Evolutionary conservation across 208 protist species (phyloP), one percentile per base, ranked within the genome.

Genomic region (Leishmania aethiopica): DNA sequence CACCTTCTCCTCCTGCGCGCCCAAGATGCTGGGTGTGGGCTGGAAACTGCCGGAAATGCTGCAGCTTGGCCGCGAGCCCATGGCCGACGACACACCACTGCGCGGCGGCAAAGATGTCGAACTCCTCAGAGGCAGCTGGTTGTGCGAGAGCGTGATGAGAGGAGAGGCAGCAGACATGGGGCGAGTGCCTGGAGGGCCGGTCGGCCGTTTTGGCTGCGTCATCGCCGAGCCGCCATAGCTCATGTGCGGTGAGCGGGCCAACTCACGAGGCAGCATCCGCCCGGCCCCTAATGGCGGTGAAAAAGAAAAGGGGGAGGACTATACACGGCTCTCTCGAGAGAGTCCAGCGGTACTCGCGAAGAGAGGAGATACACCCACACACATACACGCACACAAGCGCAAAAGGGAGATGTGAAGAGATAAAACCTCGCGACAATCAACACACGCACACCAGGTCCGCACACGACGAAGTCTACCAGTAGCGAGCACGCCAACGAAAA

Each of bases 1-100:
- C 69, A 97, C 94, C 22, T 83, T 79, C 83, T 97, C 92, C 13
- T 87, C 87, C 62, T 77, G 83, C 8, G 75, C 75, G 35, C 79
- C 60, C 4, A 51, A 71, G 28, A 60, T 79, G 71, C 53, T 77
- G n/a, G 51, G 76, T 13, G 22, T 40, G 62, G 79, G 67, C n/a
- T 84, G 79, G 28, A 77, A 79, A 70, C 74, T 82, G 81, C 72
- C 81, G n/a, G 83, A 85, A 71, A 83, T 53, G 78, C 76, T 86
- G 77, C 64, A 82, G 78, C 62, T 80, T 25, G 49, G 74, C 67
- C 75, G 37, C 35, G 84, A 81, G 6, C 51, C 69, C 5, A 49
- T 42, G 4, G 55, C 75, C 3, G 74, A 77, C 22, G 75, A 79
- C 3, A 42, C 51, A 35, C 72, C 15, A 47, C 74, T 79, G 75